A percentile compares a stretch with the other conserved stretches of the same genome.
phyloP scores from a whole-genome alignment of 2,329 filamentous ascomycete genomes.

The Chaetothyriales sp. region DNA sequence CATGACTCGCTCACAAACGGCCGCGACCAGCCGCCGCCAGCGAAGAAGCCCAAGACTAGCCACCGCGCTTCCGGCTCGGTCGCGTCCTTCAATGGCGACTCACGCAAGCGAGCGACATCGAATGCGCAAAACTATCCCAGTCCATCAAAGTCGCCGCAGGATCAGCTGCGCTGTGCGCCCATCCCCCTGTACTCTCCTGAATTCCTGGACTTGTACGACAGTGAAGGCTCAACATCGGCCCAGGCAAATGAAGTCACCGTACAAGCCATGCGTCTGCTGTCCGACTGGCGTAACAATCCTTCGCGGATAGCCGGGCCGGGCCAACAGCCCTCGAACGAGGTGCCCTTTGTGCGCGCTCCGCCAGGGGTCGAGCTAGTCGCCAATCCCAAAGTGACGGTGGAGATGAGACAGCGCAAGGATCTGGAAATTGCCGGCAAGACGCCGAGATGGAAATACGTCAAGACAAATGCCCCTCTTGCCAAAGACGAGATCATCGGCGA shows the following conservation, averaged over 20 bases:
- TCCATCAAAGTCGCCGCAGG: conserved; percentile 48
- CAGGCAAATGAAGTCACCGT: conserved; percentile 66
- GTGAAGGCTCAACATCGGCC: conserved; percentile 35
- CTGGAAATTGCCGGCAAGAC: conserved; percentile 39
- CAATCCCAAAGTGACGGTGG: conserved; percentile 36
- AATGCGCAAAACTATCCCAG: conserved; percentile 50
- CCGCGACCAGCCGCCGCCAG: conserved; percentile 42
- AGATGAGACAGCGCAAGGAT: conserved; percentile 37
- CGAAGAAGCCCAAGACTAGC: conserved; percentile 67
- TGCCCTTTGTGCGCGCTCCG: conserved; percentile 55
- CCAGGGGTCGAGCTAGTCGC: conserved; percentile 38
- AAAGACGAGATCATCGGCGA: conserved; percentile 48
- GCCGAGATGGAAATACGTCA: conserved; percentile 52
- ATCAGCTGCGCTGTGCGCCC: conserved; percentile 43
- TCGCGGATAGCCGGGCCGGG: conserved; percentile 51
- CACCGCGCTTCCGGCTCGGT: conserved; percentile 68
- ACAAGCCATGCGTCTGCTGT: conserved; percentile 56
- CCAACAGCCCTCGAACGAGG: conserved; percentile 37
- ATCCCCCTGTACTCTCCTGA: conserved; percentile 57
- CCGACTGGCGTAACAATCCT: conserved; percentile 62
- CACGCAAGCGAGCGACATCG: conserved; percentile 46
- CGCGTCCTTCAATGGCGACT: conserved; percentile 47
- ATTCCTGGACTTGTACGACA: conserved; percentile 60
- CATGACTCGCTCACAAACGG: conserved; percentile 39
- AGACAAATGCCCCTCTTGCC: conserved; percentile 36